Base-by-base conservation (phyloP, 2,329 filamentous ascomycete species). In the Lojkania enalia region DNA sequence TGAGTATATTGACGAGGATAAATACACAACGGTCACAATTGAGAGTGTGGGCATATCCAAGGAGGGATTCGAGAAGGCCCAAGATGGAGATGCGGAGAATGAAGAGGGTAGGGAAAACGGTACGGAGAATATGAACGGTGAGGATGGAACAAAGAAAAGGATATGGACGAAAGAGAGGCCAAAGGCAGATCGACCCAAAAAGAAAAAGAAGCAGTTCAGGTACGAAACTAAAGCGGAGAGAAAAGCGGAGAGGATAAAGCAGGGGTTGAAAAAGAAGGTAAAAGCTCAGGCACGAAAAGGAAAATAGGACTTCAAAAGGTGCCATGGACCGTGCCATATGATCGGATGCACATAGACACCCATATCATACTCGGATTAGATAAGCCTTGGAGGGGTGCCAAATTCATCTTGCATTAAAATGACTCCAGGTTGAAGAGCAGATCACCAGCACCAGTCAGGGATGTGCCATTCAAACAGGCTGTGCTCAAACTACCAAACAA, bases 1-100 rank as follows among this genome's bases (percentile, higher is more conserved):
- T 56, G 90, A 97, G 69, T 99, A 96, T 72, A 82, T 96, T 54
- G 94, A 99, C 69, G 94, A 97, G 68, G 92, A 96, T 69, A 88
- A 87, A 65, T 96, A 90, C 68, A 97, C 94, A 0, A 96, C 90
- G 1, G 94, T 99, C 19, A 96, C 89, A 0, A 85, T 99, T 1
- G 92, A 96, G 67, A 86, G 88, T 9, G 90, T 99, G 56, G 86
- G 86, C 51, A 81, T 95, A 13, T 85, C 87, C 11, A 82, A 83
- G 55, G 83, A 90, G 43, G 88, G 88, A 0, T 73, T 95, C 36
- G 77, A 82, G 46, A 85, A 81, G 57, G 75, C 77, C 15, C 71
- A 67, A 11, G 58, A 55, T 13, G 49, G 47, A 2, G 54, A 52
- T n/a, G 59, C 58, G n/a, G 57, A 54, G 16, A 53, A 71, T 42